phyloP scores from a whole-genome alignment of 345 rosid genomes.

The Laguncularia racemosa region DNA sequence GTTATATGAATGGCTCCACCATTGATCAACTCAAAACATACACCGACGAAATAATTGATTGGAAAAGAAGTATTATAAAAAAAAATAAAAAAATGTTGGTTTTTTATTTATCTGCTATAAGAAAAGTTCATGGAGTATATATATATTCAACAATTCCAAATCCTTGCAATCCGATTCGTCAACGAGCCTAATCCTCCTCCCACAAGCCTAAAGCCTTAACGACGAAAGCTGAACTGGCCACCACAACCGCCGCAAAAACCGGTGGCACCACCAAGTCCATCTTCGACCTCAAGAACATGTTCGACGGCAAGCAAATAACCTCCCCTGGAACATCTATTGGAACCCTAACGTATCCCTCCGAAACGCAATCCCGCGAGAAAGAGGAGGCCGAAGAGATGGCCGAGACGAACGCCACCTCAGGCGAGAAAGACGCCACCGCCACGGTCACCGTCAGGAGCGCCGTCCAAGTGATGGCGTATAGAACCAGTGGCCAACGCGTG shows the following conservation, averaged over 20 bases:
- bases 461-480: slow-evolving; percentile 78
- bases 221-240: slow-evolving; percentile 61
- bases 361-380: slow-evolving; percentile 36
- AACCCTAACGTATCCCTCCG: slow-evolving; percentile 37
- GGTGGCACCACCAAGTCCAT: slow-evolving; percentile 71
- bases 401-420: slow-evolving; percentile 64
- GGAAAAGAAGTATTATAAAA: too few relatives aligned
- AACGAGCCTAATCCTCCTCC: slow-evolving; percentile 44
- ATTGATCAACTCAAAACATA: too few relatives aligned
- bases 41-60: too few relatives aligned
- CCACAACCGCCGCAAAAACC: slow-evolving; percentile 74
- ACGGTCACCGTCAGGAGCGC: slow-evolving; percentile 50
- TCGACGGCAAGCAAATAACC: slow-evolving; percentile 55
- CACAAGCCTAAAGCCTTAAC: slow-evolving; percentile 64
- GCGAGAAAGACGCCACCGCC: slow-evolving; percentile 70
- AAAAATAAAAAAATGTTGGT: too few relatives aligned
- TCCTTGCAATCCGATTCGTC: neutral
- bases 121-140: too few relatives aligned
- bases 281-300: slow-evolving; percentile 45
- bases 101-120: too few relatives aligned
- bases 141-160: neutral
- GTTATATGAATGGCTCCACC: too few relatives aligned
- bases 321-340: slow-evolving; percentile 64
- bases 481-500: slow-evolving; percentile 46
- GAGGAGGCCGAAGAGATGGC: slow-evolving; percentile 49